These are phyloP conservation scores for Miscanthus lutarioriparius DNA, from an alignment of 176 grass and related monocot species.

Conservation along the genomic window DNA sequence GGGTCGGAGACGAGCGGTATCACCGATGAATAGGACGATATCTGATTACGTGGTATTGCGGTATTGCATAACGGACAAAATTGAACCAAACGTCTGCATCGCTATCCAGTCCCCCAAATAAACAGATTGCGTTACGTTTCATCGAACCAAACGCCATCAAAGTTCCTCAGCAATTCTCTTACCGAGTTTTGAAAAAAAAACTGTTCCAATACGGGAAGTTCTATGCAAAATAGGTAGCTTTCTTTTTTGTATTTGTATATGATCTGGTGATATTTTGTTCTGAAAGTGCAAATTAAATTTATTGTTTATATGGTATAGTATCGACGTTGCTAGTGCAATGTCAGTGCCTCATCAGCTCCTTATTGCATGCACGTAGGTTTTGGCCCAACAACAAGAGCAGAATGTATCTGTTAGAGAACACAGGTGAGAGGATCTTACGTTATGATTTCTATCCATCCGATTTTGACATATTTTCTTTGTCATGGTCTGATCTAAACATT, in stretches of 20 bases:
- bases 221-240: neutral
- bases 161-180: neutral
- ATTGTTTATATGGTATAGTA: neutral
- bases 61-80: too few species aligned
- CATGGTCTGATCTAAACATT: neutral
- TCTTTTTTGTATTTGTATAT: neutral
- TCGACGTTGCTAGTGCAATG: neutral
- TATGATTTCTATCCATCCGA: neutral
- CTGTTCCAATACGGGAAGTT: neutral
- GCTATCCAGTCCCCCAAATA: too few species aligned
- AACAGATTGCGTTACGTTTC: too few species aligned
- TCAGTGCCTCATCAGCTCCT: neutral
- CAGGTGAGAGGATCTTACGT: constrained; percentile 44
- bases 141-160: neutral
- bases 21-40: too few species aligned
- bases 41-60: too few species aligned
- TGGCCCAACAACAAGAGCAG: constrained; percentile 99
- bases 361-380: constrained; percentile 50
- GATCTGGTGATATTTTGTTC: neutral
- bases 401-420: constrained; percentile 96
- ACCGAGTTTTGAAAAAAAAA: neutral
- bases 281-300: neutral
- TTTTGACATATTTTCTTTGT: neutral
- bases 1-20: too few species aligned
- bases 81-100: too few species aligned